A percentile compares a stretch with the other conserved stretches of the same genome.
These are phyloP conservation scores for Rehmannia glutinosa DNA, from an alignment of 257 asterid genomes.

Conservation along the genomic window DNA sequence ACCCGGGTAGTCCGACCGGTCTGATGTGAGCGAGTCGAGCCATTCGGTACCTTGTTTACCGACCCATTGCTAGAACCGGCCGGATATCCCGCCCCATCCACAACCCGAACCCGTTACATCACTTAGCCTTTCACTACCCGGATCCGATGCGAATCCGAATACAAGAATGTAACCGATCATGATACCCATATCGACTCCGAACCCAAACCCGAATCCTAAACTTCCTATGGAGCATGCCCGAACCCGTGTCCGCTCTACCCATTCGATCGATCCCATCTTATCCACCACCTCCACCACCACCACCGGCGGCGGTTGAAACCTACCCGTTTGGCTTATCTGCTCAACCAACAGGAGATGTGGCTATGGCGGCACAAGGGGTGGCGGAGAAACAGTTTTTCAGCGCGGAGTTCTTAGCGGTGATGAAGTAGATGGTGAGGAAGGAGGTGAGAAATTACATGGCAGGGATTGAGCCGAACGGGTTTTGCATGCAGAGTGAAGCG, in stretches of 20 bases:
- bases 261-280: conserved; percentile 3
- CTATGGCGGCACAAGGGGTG: background rate
- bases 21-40: conserved; percentile 58
- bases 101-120: conserved; percentile 58
- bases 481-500: conserved; percentile 40
- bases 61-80: conserved; percentile 53
- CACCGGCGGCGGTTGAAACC: background rate
- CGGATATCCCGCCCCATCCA: conserved; percentile 43
- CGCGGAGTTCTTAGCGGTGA: conserved; percentile 49
- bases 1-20: conserved; percentile 64
- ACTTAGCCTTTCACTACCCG: conserved; percentile 56
- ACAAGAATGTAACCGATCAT: background rate
- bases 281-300: conserved; percentile 13
- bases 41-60: conserved; percentile 46
- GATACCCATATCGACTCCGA: background rate
- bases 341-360: background rate
- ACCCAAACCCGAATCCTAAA: background rate
- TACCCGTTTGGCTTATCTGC: conserved; percentile 9
- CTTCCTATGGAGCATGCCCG: background rate
- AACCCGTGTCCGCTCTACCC: background rate
- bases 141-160: conserved; percentile 24
- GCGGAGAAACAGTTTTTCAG: conserved; percentile 64
- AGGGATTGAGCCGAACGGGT: conserved; percentile 47
- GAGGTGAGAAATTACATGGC: conserved; percentile 52
- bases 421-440: conserved; percentile 64